Base-by-base conservation (phyloP, 2,329 filamentous ascomycete genomes). In the Trichoderma breve region DNA sequence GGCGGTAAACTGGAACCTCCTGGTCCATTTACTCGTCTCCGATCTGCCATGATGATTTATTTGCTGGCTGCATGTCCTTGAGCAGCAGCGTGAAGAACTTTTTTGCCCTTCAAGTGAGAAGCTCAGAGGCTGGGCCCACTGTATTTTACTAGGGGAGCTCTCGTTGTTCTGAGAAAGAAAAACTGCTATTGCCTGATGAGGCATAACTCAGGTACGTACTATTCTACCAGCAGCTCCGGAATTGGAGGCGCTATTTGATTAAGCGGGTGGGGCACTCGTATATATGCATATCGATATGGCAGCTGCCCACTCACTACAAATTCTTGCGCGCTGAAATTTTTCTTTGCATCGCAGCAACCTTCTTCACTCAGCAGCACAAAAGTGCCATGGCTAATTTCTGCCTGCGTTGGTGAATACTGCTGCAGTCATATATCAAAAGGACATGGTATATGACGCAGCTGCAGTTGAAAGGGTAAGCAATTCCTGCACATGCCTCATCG, bases 11-110 rank as follows among this genome's bases (percentile, higher is more conserved):
- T 98, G 32, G 89, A 89, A 68, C 93, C 93, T 53, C 90, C 86
- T 7, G 96, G 96, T 6, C 94, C 94, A 82, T 98, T 98, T 76
- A 97, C 90, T 77, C 96, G 90, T 83, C 95, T 91, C 81, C 95
- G 90, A 81, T 99, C 96, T 71, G 92, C 86, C 92, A 95, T 94
- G 36, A 47, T 68, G 21, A 21, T 26, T 47, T 39, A 21, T 62
- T 32, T 34, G n/a, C 36, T 39, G 34, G 53, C 51, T 34, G 65
- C 34, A 47, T 30, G 14, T 21, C 53, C 55, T 53, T 47, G 15
- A 43, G 15, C 26, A 53, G 21, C 55, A 62, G 55, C 67, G 32
- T 51, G 57, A 51, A 57, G 57, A 60, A 69, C 36, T 61, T 70
- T 70, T 70, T 70, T 28, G 11, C 21, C 21, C 26, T 34, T 51